Evolutionary conservation across 169 alveolate species (phyloP).

Genomic region (Condylostoma magnum): DNA sequence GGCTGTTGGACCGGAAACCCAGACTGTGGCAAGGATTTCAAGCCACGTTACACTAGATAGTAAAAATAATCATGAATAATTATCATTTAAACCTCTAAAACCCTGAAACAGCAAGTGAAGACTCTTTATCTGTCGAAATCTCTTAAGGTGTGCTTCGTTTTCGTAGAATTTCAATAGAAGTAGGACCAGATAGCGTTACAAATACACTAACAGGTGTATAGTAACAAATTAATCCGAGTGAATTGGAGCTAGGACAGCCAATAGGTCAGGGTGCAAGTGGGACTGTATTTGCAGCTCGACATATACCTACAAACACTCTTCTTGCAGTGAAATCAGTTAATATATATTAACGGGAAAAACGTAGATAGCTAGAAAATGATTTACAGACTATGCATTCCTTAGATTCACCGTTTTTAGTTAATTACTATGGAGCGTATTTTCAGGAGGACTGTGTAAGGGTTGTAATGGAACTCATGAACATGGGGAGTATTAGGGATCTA

Average conservation of each 20-base stretch:
- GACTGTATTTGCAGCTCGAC: background rate
- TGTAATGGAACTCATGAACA: conserved; percentile 70
- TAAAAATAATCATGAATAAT: background rate
- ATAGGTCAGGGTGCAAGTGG: conserved; percentile 27
- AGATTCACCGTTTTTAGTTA: conserved; percentile 56
- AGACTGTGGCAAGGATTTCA: conserved; percentile 31
- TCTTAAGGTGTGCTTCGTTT: conserved; percentile 12
- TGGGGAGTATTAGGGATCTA: conserved; percentile 39
- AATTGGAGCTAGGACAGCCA: conserved; percentile 17
- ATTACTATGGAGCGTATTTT: conserved; percentile 64
- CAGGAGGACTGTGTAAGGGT: conserved; percentile 61
- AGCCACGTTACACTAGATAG: background rate
- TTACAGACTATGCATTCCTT: conserved; percentile 56
- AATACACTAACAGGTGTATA: background rate
- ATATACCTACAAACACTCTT: conserved; percentile 19
- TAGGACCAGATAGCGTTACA: conserved; percentile 15
- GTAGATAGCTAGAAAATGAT: conserved; percentile 52
- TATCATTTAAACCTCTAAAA: too few species aligned
- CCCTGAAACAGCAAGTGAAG: too few species aligned
- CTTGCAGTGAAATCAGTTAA: conserved; percentile 21
- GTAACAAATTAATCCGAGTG: background rate
- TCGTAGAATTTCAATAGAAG: conserved; percentile 3
- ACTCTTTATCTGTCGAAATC: conserved; percentile 26
- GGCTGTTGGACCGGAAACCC: conserved; percentile 21
- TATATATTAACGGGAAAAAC: conserved; percentile 13